A percentile compares a stretch with the other conserved stretches of the same genome.
phyloP scores from a whole-genome alignment of 169 alveolate species.

The Plasmodium reichenowi region DNA sequence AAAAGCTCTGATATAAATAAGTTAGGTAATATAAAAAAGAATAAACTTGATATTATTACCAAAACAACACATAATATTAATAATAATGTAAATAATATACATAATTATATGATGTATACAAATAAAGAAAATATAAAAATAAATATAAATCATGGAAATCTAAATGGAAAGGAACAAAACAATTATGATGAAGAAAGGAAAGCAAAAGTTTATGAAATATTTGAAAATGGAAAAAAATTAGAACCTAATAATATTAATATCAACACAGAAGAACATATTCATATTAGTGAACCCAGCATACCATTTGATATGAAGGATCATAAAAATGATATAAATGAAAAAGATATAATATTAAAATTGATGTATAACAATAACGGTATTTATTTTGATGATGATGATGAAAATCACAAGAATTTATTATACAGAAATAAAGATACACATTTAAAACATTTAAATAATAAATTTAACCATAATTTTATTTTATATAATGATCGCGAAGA shows the following conservation, averaged over 20 bases:
- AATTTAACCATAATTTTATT: too few relatives aligned
- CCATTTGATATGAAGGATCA: not conserved
- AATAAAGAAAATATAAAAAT: conserved; percentile 6
- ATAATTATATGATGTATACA: conserved; percentile 12
- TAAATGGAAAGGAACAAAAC: conserved; percentile 3
- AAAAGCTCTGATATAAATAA: not conserved
- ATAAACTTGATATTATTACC: conserved; percentile 1
- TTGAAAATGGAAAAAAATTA: too few relatives aligned
- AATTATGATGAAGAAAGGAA: not conserved
- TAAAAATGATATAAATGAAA: conserved; percentile 9
- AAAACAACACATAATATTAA: conserved; percentile 6
- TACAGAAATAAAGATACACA: not conserved
- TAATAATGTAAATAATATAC: not conserved
- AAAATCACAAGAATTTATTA: not conserved
- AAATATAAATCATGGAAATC: not conserved
- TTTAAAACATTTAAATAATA: too few relatives aligned
- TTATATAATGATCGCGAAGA: too few relatives aligned
- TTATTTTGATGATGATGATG: conserved; percentile 50
- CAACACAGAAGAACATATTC: not conserved
- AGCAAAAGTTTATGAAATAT: not conserved
- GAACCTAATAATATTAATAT: too few relatives aligned
- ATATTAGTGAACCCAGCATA: not conserved
- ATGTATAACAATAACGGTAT: conserved; percentile 71
- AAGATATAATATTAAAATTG: conserved; percentile 54
- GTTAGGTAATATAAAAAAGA: not conserved